These are phyloP conservation scores for Cladosporium sp. DNA, from an alignment of 2,329 filamentous ascomycete genomes.

Conservation along the genomic window DNA sequence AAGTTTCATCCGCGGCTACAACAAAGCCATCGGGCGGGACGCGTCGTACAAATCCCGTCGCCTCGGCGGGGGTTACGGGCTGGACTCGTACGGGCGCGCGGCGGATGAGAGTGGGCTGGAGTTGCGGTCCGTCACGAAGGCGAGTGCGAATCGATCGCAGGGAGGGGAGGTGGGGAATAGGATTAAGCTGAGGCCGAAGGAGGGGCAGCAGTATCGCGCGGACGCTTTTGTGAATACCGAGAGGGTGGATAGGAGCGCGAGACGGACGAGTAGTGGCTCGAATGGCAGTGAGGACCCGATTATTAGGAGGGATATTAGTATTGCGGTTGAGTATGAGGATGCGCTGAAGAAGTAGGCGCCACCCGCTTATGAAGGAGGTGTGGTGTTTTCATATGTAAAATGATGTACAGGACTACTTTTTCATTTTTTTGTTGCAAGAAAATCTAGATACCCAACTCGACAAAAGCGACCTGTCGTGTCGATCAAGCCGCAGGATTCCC, in stretches of 20 bases:
- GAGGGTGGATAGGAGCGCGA: slow-evolving; percentile 13
- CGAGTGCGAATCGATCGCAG: not conserved
- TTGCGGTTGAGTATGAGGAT: slow-evolving; percentile 20
- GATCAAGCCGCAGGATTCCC: slow-evolving; percentile 14
- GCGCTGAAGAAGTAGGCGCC: not conserved
- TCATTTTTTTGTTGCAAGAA: not conserved
- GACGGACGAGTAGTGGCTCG: slow-evolving; percentile 16
- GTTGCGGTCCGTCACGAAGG: not conserved
- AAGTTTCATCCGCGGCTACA: slow-evolving; percentile 27
- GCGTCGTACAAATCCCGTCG: slow-evolving; percentile 16
- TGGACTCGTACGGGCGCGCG: slow-evolving; percentile 16
- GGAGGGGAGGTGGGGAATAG: not conserved
- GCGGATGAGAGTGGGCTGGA: slow-evolving; percentile 12
- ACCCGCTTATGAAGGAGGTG: not conserved
- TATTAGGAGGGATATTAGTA: slow-evolving; percentile 21
- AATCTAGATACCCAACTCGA: no score
- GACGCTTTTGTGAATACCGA: slow-evolving; percentile 18
- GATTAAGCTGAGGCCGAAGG: slow-evolving; percentile 15
- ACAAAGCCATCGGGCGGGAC: slow-evolving; percentile 23
- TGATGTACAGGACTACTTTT: not conserved
- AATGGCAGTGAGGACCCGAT: slow-evolving; percentile 22
- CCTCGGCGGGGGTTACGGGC: slow-evolving; percentile 19
- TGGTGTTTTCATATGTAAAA: not conserved
- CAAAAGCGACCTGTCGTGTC: no score
- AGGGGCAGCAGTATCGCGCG: slow-evolving; percentile 17